Conservation (phyloP, 192 early-diverging fungal species). For the Kappamyces sp. region DNA sequence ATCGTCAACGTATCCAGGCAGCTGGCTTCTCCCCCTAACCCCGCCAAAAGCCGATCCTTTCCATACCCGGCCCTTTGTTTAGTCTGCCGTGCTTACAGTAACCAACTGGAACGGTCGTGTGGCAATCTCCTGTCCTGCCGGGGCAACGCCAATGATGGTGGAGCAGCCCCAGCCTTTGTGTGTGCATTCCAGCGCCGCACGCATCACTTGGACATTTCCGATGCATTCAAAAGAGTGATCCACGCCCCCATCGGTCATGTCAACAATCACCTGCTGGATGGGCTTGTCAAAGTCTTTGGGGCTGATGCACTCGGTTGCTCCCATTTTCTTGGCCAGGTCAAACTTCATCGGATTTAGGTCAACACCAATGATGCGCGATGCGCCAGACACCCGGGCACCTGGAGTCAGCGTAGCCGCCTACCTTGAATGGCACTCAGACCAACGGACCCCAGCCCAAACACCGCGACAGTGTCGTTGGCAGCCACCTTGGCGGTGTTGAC, state of each 20-base stretch:
- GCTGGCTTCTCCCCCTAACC: slow-evolving; percentile 86
- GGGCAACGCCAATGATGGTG: slow-evolving; percentile 85
- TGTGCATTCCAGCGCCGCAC: slow-evolving; percentile 80
- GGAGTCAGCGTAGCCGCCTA: slow-evolving; percentile 32
- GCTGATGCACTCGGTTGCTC: slow-evolving; percentile 85
- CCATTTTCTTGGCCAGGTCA: slow-evolving; percentile 70
- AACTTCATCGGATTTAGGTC: slow-evolving; percentile 87
- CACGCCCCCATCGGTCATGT: slow-evolving; percentile 89
- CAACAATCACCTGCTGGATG: slow-evolving; percentile 77
- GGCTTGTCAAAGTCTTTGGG: slow-evolving; percentile 71
- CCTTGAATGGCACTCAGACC: slow-evolving; percentile 89
- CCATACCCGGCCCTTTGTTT: slow-evolving; percentile 68
- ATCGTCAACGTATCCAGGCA: slow-evolving; percentile 80
- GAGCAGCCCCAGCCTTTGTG: slow-evolving; percentile 83
- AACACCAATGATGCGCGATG: slow-evolving; percentile 77
- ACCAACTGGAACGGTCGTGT: slow-evolving; percentile 97
- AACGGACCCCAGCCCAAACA: slow-evolving; percentile 94
- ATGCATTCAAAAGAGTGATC: slow-evolving; percentile 97
- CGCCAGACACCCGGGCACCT: slow-evolving; percentile 27
- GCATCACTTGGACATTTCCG: slow-evolving; percentile 88
- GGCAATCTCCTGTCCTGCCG: slow-evolving; percentile 81
- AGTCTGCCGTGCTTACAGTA: slow-evolving; percentile 46
- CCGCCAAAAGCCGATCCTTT: slow-evolving; percentile 96
- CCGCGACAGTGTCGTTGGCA: slow-evolving; percentile 57
- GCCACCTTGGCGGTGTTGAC: slow-evolving; percentile 89